Evolutionary conservation across 2,329 filamentous ascomycete genomes (phyloP).

Genomic region (Acrodontium crateriforme): DNA sequence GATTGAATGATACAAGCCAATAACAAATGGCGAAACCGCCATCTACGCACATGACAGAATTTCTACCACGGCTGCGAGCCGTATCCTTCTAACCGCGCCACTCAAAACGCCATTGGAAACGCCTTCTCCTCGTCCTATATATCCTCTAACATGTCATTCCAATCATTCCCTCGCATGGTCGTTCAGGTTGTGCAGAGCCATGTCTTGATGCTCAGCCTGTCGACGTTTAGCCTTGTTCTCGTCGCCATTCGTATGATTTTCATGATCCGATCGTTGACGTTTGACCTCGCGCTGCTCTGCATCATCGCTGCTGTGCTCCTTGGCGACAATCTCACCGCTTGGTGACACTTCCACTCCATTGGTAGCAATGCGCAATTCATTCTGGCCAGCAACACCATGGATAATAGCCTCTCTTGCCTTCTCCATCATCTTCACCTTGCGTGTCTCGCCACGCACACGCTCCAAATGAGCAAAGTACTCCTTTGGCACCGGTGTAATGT

Average conservation of each 20-base stretch:
- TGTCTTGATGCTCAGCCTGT: conserved; percentile 36
- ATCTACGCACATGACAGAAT: too few species aligned
- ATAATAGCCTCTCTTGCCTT: conserved; percentile 50
- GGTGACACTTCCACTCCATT: conserved; percentile 46
- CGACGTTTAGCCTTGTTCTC: conserved; percentile 7
- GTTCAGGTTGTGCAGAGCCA: conserved; percentile 45
- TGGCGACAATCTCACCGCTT: conserved; percentile 44
- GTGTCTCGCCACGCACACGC: conserved; percentile 54
- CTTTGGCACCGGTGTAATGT: conserved; percentile 64
- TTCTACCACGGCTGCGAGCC: too few species aligned
- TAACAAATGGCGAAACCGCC: too few species aligned
- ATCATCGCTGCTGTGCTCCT: conserved; percentile 17
- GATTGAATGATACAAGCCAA: too few species aligned
- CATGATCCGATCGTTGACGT: conserved; percentile 16
- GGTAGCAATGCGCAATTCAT: conserved; percentile 48
- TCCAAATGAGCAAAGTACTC: conserved; percentile 75
- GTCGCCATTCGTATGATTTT: conserved; percentile 12
- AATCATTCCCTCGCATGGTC: too few species aligned
- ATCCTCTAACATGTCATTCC: too few species aligned
- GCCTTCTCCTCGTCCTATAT: too few species aligned
- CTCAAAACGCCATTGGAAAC: too few species aligned
- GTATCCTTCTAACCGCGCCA: too few species aligned
- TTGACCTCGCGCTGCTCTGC: conserved; percentile 8
- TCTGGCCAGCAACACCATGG: conserved; percentile 46
- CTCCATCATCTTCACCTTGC: conserved; percentile 52